Percentiles rank a stretch among this genome's conserved stretches.
Conservation (phyloP, 2,329 filamentous ascomycete genomes). For the Hirsutella rhossiliensis region DNA sequence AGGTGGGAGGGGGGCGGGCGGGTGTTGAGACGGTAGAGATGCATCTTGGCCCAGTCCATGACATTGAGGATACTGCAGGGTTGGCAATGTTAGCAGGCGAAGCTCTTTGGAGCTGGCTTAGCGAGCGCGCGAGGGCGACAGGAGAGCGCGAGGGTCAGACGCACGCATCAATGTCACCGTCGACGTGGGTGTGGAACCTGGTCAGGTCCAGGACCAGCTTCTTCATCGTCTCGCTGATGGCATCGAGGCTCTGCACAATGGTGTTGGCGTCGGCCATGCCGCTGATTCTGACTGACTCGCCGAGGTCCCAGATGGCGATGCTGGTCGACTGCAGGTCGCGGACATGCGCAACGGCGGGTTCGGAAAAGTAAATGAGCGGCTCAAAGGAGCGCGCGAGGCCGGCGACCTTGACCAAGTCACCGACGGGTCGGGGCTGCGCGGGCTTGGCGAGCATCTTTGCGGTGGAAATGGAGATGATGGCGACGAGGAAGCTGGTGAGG, state of each 20-base stretch:
- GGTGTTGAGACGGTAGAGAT: slow-evolving; percentile 58
- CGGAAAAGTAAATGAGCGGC: slow-evolving; percentile 87
- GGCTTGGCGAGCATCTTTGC: slow-evolving; percentile 59
- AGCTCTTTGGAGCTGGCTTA: neutral
- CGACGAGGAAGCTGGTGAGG: slow-evolving; percentile 46
- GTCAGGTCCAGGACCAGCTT: slow-evolving; percentile 75
- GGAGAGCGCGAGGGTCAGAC: slow-evolving; percentile 13
- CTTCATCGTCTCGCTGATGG: slow-evolving; percentile 75
- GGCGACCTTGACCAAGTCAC: slow-evolving; percentile 80
- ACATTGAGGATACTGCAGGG: slow-evolving; percentile 64
- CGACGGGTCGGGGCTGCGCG: slow-evolving; percentile 31
- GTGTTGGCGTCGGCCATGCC: slow-evolving; percentile 84
- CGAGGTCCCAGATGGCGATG: slow-evolving; percentile 87
- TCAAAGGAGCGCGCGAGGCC: slow-evolving; percentile 85
- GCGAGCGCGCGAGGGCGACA: too few species aligned
- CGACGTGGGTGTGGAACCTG: slow-evolving; percentile 85
- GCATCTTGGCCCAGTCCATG: slow-evolving; percentile 91
- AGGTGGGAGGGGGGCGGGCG: slow-evolving; percentile 45
- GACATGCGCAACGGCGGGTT: slow-evolving; percentile 77
- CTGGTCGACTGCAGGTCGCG: slow-evolving; percentile 82
- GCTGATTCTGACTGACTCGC: slow-evolving; percentile 76
- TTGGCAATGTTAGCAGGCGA: neutral
- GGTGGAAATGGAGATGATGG: slow-evolving; percentile 52
- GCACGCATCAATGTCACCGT: slow-evolving; percentile 79
- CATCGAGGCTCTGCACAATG: slow-evolving; percentile 77